phyloP scores from a whole-genome alignment of 2,329 filamentous ascomycete genomes.

The Lasiodiplodia hormozganensis region DNA sequence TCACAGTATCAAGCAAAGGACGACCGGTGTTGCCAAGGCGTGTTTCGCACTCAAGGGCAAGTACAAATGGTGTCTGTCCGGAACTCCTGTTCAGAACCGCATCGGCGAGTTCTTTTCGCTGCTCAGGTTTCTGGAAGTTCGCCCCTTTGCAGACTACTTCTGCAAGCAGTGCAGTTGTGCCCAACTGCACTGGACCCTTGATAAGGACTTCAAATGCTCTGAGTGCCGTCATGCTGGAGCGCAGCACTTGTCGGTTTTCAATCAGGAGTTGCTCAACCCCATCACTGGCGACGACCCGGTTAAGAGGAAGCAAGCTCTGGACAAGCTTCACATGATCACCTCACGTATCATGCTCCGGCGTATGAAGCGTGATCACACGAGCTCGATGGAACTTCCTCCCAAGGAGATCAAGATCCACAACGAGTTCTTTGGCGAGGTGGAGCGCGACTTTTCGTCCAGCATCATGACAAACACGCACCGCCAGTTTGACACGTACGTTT shows the following conservation, averaged over 20 bases:
- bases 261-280: constrained; percentile 92
- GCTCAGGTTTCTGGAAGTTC: constrained; percentile 86
- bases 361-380: constrained; percentile 90
- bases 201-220: constrained; percentile 73
- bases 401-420: constrained; percentile 93
- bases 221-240: constrained; percentile 71
- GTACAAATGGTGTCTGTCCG: constrained; percentile 95
- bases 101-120: constrained; percentile 98
- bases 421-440: constrained; percentile 95
- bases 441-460: constrained; percentile 92
- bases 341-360: constrained; percentile 95
- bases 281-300: constrained; percentile 56
- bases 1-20: constrained; percentile 90
- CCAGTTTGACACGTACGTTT: constrained; percentile 94
- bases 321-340: constrained; percentile 85
- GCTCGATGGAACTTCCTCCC: constrained; percentile 94
- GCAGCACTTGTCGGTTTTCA: constrained; percentile 82
- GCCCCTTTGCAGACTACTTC: constrained; percentile 90
- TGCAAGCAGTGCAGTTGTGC: constrained; percentile 87
- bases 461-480: constrained; percentile 93
- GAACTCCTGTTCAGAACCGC: constrained; percentile 94
- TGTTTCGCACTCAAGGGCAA: constrained; percentile 88
- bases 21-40: constrained; percentile 90
- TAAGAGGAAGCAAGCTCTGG: constrained; percentile 73
- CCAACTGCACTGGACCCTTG: constrained; percentile 81